A percentile compares a stretch with the other conserved stretches of the same genome.
phyloP scores from a whole-genome alignment of 495 filamentous ascomycete species.

The Penicillium turbatum region DNA sequence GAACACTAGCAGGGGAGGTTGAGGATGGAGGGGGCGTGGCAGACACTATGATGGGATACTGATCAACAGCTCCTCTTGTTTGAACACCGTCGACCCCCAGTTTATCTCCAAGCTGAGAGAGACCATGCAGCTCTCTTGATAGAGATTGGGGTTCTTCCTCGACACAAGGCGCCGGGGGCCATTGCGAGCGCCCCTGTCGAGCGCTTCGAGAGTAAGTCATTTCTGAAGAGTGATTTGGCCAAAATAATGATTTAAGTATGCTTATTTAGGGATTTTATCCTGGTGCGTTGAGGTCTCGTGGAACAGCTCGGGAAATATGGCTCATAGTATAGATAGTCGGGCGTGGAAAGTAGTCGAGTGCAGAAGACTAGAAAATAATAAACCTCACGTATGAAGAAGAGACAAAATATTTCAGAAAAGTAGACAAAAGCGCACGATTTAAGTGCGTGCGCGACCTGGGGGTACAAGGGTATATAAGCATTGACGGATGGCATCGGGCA shows the following conservation, averaged over 20 bases:
- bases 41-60: slow-evolving; percentile 42
- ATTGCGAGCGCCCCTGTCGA: slow-evolving; percentile 25
- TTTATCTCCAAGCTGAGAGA: slow-evolving; percentile 30
- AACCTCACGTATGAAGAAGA: slow-evolving; percentile 4
- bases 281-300: slow-evolving; percentile 20
- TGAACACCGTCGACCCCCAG: slow-evolving; percentile 38
- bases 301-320: slow-evolving; percentile 10
- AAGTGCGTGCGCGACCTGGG: slow-evolving; percentile 14
- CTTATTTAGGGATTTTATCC: slow-evolving; percentile 12
- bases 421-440: slow-evolving; percentile 18
- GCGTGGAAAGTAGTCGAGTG: slow-evolving; percentile 11
- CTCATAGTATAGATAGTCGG: slow-evolving; percentile 23
- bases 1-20: slow-evolving; percentile 8
- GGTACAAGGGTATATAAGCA: slow-evolving; percentile 23
- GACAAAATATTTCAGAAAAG: slow-evolving; percentile 10
- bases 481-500: slow-evolving; percentile 24
- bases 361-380: slow-evolving; percentile 3
- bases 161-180: slow-evolving; percentile 42
- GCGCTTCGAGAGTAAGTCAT: slow-evolving; percentile 26
- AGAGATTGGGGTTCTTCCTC: slow-evolving; percentile 45
- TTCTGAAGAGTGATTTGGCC: slow-evolving; percentile 5
- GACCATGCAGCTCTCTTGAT: slow-evolving; percentile 37
- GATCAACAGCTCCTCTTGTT: slow-evolving; percentile 42
- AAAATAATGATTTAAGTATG: slow-evolving; percentile 9
- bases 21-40: slow-evolving; percentile 17